Conservation (phyloP, 2,329 filamentous ascomycete species). For the Colletotrichum sansevieriae region DNA sequence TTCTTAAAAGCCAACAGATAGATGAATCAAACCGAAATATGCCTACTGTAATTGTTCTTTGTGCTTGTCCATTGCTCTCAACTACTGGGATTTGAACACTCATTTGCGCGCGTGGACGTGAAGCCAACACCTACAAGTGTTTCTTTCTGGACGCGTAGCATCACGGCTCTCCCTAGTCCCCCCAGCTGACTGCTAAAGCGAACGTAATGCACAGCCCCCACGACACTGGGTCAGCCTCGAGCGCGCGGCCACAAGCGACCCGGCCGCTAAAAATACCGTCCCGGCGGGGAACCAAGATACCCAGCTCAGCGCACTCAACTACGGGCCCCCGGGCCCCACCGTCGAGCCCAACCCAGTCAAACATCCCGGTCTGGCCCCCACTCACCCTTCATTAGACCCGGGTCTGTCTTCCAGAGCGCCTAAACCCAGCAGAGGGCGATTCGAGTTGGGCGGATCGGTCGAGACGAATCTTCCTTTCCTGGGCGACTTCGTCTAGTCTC, state of each 20-base stretch:
- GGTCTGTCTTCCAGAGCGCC: background rate
- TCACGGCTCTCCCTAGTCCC: slow-evolving; percentile 24
- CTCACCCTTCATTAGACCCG: no score
- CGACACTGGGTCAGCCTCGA: slow-evolving; percentile 30
- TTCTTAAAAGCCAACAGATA: no score
- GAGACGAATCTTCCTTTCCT: no score
- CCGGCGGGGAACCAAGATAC: slow-evolving; percentile 25
- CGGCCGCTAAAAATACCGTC: slow-evolving; percentile 40
- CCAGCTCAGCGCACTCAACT: no score
- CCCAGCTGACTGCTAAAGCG: background rate
- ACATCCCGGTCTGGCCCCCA: slow-evolving; percentile 24
- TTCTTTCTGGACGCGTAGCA: background rate
- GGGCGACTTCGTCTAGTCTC: no score
- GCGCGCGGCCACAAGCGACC: slow-evolving; percentile 32
- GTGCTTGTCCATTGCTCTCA: no score
- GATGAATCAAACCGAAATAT: no score
- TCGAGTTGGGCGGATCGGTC: no score
- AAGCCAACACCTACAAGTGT: background rate
- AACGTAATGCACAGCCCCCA: slow-evolving; percentile 26
- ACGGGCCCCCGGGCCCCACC: slow-evolving; percentile 7
- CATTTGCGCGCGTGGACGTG: background rate
- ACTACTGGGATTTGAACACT: no score
- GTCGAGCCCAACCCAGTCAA: slow-evolving; percentile 13
- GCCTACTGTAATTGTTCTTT: no score
- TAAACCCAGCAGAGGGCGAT: no score